A percentile compares a stretch with the other conserved stretches of the same genome.
phyloP scores from a whole-genome alignment of 2,329 filamentous ascomycete species.

The Fusarium sulawesiense region DNA sequence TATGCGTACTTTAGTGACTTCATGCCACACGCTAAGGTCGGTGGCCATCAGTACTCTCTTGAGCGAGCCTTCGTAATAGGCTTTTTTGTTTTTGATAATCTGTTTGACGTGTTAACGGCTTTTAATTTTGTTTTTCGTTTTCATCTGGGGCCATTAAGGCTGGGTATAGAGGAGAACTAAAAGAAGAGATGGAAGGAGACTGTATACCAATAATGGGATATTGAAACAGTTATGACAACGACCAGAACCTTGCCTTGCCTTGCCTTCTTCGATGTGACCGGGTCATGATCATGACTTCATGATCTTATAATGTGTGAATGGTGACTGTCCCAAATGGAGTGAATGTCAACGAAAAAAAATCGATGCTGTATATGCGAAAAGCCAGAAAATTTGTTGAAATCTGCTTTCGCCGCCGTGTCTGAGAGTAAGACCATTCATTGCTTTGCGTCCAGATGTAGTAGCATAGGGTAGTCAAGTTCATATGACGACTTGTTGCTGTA shows the following conservation, averaged over 20 bases:
- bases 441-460: not conserved
- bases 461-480: not conserved
- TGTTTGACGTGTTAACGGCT: conserved; percentile 47
- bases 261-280: not conserved
- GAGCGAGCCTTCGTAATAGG: conserved; percentile 36
- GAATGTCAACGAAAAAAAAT: not conserved
- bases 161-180: conserved; percentile 39
- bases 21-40: conserved; percentile 31
- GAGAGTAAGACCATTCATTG: not conserved
- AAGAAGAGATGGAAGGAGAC: conserved; percentile 34
- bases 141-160: conserved; percentile 29
- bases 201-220: conserved; percentile 36
- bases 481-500: not conserved
- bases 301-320: not conserved
- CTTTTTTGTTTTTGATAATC: conserved; percentile 42
- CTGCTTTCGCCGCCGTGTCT: not conserved
- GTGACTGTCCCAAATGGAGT: not conserved
- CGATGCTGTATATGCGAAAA: not conserved
- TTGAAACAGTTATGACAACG: conserved; percentile 23
- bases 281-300: conserved; percentile 5
- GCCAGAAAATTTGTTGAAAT: not conserved
- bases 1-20: conserved; percentile 33
- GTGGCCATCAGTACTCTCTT: conserved; percentile 38
- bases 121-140: conserved; percentile 45
- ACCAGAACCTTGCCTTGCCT: conserved; percentile 10